These are phyloP conservation scores for Penicillium psychrosexuale DNA, from an alignment of 2,329 filamentous ascomycete species.

Conservation along the genomic window DNA sequence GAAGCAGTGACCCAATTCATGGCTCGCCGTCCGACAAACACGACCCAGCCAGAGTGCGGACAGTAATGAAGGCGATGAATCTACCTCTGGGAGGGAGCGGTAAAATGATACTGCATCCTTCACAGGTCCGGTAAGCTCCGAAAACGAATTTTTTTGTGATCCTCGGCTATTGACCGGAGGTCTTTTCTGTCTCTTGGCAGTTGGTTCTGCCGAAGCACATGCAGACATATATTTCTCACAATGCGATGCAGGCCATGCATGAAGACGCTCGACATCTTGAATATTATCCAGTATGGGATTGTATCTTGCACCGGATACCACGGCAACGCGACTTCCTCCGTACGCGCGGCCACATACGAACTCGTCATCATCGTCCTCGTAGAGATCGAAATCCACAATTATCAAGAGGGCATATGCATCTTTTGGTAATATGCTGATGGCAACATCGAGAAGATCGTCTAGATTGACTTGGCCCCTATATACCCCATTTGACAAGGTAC, in stretches of 20 bases:
- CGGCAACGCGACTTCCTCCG: constrained; percentile 59
- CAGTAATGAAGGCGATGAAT: constrained; percentile 22
- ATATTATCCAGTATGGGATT: constrained; percentile 48
- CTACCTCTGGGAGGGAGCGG: not conserved
- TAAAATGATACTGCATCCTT: constrained; percentile 6
- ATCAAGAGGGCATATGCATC: constrained; percentile 61
- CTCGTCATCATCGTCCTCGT: constrained; percentile 63
- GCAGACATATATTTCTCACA: constrained; percentile 42
- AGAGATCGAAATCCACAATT: constrained; percentile 61
- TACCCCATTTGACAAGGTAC: constrained; percentile 47
- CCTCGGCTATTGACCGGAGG: not conserved
- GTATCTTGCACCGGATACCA: constrained; percentile 63
- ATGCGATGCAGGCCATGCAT: constrained; percentile 65
- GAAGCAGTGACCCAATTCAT: constrained; percentile 67
- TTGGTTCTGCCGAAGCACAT: constrained; percentile 3
- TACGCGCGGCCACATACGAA: constrained; percentile 67
- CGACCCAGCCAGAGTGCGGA: constrained; percentile 57
- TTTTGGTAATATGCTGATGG: constrained; percentile 52
- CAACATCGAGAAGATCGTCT: constrained; percentile 58
- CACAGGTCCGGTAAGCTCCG: not conserved
- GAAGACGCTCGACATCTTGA: constrained; percentile 48
- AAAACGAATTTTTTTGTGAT: not conserved
- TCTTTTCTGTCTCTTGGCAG: constrained; percentile 2
- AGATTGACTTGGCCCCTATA: constrained; percentile 53
- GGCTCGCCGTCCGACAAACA: constrained; percentile 57